Base-by-base conservation (phyloP, 1,139 yeast genomes). In the Debaryomyces coudertii region DNA sequence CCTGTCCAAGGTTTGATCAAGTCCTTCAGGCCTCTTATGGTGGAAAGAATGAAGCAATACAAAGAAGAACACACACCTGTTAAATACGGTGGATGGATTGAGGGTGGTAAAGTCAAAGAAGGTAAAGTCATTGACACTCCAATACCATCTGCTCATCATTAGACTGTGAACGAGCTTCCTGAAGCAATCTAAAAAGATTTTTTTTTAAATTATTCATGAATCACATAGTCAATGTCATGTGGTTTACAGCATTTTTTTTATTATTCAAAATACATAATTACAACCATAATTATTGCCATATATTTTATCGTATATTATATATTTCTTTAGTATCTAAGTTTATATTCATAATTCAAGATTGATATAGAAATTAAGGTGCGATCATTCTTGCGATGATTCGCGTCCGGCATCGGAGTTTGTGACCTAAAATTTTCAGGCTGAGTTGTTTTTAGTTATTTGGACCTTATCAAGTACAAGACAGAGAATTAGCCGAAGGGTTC, bases 1-100 rank as follows among this genome's bases (percentile, higher is more conserved):
- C 96, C 96, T 42, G 77, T 88, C 50, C 96, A 88, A 71, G 96
- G 96, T 48, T 79, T 88, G 56, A 85, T 88, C 57, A 83, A 85
- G 63, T 83, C 87, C 56, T 88, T 88, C 77, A 80, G 89, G 65
- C 95, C 95, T 5, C 81, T 83, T 51, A 82, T 88, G 80, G 84
- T 83, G 57, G 88, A 83, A 45, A 80, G 92, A 69, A 83, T 87
- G 58, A 73, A 78, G 51, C 60, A 77, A 55, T 72, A 65, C 59
- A 81, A 81, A 63, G 45, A 53, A 45, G 42, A 55, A 25, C 58
- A 63, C 41, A 69, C 79, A 47, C 65, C 75, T 23, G 77, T 85
- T 42, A 62, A 75, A 20, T 77, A 78, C 50, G 96, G 96, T 62
- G 96, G 96, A 38, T 88, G 96, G 96, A 77, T 82, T 47, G 76